Conservation (phyloP, 1,284 basidiomycete species). For the Malassezia nana region DNA sequence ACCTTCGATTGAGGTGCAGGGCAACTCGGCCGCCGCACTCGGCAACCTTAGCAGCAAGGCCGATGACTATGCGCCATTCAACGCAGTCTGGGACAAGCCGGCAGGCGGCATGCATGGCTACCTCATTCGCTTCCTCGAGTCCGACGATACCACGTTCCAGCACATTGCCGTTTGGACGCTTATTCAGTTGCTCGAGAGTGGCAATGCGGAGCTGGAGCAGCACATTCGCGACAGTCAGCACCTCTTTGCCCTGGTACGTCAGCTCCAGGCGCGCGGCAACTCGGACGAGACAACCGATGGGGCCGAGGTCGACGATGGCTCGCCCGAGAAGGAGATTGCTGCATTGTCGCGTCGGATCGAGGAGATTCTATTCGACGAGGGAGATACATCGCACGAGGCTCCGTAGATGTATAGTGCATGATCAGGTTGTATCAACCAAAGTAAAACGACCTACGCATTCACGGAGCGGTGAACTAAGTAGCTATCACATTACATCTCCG, state of each 20-base stretch:
- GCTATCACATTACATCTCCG: conserved; percentile 14
- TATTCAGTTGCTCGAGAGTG: conserved; percentile 87
- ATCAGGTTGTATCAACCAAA: not conserved
- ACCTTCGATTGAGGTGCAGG: conserved; percentile 92
- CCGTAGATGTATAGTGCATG: conserved; percentile 1
- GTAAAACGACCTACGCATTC: not conserved
- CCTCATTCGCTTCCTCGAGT: conserved; percentile 84
- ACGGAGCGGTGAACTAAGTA: conserved; percentile 3
- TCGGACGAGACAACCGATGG: conserved; percentile 20
- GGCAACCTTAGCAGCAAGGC: conserved; percentile 87
- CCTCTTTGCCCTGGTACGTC: conserved; percentile 37
- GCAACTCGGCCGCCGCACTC: conserved; percentile 92
- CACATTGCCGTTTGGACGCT: conserved; percentile 94
- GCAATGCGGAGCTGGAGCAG: conserved; percentile 55
- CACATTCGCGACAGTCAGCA: conserved; percentile 35
- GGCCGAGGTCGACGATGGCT: conserved; percentile 22
- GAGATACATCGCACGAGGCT: conserved; percentile 6
- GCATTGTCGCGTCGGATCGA: conserved; percentile 38
- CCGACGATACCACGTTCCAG: conserved; percentile 96
- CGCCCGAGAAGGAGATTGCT: conserved; percentile 42
- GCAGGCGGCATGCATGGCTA: conserved; percentile 95
- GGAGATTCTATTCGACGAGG: conserved; percentile 36
- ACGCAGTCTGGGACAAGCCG: conserved; percentile 94
- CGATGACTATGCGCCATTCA: conserved; percentile 95
- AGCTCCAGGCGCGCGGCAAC: conserved; percentile 23